phyloP scores from a whole-genome alignment of 1,284 basidiomycete species.

The Termitomyces sp. region DNA sequence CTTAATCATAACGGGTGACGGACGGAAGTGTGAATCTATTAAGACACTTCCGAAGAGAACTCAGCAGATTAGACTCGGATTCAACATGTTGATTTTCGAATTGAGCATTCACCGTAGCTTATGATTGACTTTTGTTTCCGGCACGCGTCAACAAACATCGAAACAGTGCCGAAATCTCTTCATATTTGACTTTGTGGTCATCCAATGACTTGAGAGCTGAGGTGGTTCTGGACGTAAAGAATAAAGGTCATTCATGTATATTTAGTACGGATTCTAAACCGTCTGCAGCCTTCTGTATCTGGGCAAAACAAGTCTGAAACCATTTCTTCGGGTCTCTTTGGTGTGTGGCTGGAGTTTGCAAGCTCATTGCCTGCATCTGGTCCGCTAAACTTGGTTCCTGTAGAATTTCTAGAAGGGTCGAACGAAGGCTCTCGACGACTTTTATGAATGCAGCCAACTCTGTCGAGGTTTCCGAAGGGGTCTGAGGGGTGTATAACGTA shows the following conservation, averaged over 20 bases:
- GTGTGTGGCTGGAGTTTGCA: slow-evolving; percentile 22
- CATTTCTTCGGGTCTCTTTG: slow-evolving; percentile 37
- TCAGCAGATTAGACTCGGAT: background rate
- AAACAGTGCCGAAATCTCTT: too few relatives aligned
- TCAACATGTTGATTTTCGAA: background rate
- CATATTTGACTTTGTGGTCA: background rate
- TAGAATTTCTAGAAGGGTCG: slow-evolving; percentile 24
- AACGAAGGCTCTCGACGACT: slow-evolving; percentile 32
- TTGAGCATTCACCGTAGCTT: background rate
- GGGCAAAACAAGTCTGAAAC: slow-evolving; percentile 60
- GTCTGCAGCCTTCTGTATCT: slow-evolving; percentile 40
- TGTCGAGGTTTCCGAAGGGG: slow-evolving; percentile 32
- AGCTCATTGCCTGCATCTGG: slow-evolving; percentile 28
- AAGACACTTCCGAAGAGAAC: background rate
- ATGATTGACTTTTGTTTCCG: too few relatives aligned
- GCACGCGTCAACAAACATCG: background rate
- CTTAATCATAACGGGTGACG: background rate
- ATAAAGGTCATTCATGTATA: background rate
- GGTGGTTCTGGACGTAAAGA: background rate
- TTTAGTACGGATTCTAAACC: slow-evolving; percentile 18
- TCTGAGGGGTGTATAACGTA: slow-evolving; percentile 59
- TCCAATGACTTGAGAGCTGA: background rate
- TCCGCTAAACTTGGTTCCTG: slow-evolving; percentile 26
- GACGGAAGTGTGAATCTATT: background rate
- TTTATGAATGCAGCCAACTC: slow-evolving; percentile 35